These are phyloP conservation scores for Amanita fuliginea DNA, from an alignment of 768 basidiomycete genomes.

Conservation along the genomic window DNA sequence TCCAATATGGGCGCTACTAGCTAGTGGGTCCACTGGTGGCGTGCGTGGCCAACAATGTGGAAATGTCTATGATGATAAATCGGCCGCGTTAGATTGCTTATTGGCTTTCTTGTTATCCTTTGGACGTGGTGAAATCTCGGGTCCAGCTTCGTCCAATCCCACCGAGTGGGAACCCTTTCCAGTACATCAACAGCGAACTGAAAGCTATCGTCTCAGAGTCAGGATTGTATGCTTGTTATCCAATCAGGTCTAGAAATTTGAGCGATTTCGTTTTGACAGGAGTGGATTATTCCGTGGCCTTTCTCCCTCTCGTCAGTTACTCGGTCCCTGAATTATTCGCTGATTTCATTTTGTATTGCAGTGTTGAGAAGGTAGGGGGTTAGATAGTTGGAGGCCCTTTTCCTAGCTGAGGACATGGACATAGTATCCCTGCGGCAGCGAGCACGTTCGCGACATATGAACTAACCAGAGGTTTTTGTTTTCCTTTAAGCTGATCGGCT, in stretches of 20 bases:
- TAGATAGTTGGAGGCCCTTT: not conserved
- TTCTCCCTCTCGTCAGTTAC: constrained; percentile 62
- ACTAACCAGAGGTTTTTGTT: constrained; percentile 44
- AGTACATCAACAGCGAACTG: constrained; percentile 70
- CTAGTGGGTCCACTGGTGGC: constrained; percentile 76
- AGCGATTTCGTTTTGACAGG: constrained; percentile 18
- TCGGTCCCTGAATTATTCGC: not conserved
- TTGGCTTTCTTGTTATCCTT: constrained; percentile 89
- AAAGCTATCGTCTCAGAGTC: constrained; percentile 54
- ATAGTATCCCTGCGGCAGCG: constrained; percentile 29
- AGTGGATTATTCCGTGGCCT: constrained; percentile 63
- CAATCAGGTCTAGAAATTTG: not conserved
- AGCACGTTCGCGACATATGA: constrained; percentile 47
- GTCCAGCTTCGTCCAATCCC: constrained; percentile 72
- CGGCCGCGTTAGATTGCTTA: constrained; percentile 53
- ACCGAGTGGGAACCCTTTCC: constrained; percentile 60
- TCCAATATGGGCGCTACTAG: constrained; percentile 78
- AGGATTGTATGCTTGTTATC: constrained; percentile 47
- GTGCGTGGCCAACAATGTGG: constrained; percentile 28
- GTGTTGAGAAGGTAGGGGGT: constrained; percentile 49
- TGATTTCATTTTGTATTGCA: constrained; percentile 14
- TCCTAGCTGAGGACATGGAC: not conserved
- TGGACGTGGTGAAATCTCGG: constrained; percentile 89
- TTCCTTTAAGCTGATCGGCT: not conserved
- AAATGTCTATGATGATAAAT: constrained; percentile 3